These are phyloP conservation scores for Begonia peltatifolia DNA, from an alignment of 306 rosid species.

Conservation along the genomic window DNA sequence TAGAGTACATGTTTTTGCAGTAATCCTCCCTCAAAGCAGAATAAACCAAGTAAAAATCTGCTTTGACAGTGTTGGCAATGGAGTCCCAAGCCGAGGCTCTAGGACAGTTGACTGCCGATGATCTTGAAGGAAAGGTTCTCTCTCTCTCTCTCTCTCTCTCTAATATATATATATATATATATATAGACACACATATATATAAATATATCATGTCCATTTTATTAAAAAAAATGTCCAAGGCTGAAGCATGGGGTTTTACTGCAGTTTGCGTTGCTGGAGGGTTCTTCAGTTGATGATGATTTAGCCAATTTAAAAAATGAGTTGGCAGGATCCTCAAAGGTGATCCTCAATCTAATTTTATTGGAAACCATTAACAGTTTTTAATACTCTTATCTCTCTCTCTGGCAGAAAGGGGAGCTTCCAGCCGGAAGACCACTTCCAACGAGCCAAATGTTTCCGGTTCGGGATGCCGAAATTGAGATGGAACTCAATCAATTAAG, in stretches of 20 bases:
- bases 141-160: not conserved
- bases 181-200: no score
- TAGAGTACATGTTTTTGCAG: no score
- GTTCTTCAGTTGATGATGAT: conserved; percentile 66
- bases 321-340: conserved; percentile 62
- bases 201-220: no score
- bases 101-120: conserved; percentile 82
- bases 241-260: conserved; percentile 1
- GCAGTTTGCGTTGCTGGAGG: conserved; percentile 84
- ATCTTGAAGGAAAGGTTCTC: conserved; percentile 82
- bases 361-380: no score
- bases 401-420: conserved; percentile 75
- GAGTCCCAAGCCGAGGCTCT: conserved; percentile 97
- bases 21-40: no score
- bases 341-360: conserved; percentile 3
- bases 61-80: conserved; percentile 63
- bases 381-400: no score
- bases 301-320: conserved; percentile 35
- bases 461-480: conserved; percentile 74
- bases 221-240: no score
- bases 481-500: conserved; percentile 68
- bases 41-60: no score
- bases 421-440: conserved; percentile 67
- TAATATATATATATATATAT: no score
- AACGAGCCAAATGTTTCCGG: conserved; percentile 33